Base-by-base conservation (phyloP, 768 basidiomycete genomes). In the Lenzites betulinus region DNA sequence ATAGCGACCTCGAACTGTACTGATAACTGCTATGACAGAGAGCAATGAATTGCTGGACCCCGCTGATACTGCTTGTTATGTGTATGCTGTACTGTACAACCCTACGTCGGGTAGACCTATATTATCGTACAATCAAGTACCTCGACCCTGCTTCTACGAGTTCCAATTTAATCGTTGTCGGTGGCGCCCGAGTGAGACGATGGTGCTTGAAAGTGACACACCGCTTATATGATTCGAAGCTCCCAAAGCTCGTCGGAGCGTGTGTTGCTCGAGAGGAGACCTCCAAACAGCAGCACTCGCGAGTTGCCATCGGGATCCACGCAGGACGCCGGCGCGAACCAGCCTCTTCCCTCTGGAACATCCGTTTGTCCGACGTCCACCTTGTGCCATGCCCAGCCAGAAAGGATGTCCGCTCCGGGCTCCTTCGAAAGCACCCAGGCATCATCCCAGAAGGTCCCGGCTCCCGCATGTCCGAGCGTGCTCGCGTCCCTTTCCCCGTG, bases 241-340 rank as follows among this genome's bases (percentile, higher is more conserved):
- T 78, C 57, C 79, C 77, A 82, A 0, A 76, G 75, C 48, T 81
- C 74, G 2, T 66, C 72, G 15, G 78, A 71, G 18, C 81, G 71
- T 36, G 77, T 74, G 63, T 81, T 81, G 30, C 72, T 71, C 22
- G 73, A 69, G 59, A 76, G 53, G 30, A 82, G 59, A 4, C 81
- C 79, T 0, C 81, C 81, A 2, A 68, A 71, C 56, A 67, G 42
- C 9, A 61, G 35, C 39, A 62, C 43, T 26, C 61, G 54, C n/a
- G 61, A 49, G 16, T 67, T 51, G 4, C 69, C 70, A 4, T 60
- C 59, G 11, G 59, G 60, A 8, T 64, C 69, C 1, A 65, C 58
- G 30, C 71, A 71, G 1, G 59, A 65, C 1, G 73, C 73, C 0
- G 71, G 61, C 1, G 75, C 68, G 64, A 83, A 78, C 80, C 82